phyloP scores from a whole-genome alignment of 1,139 yeast species.

The Trichomonascaceae sp. region DNA sequence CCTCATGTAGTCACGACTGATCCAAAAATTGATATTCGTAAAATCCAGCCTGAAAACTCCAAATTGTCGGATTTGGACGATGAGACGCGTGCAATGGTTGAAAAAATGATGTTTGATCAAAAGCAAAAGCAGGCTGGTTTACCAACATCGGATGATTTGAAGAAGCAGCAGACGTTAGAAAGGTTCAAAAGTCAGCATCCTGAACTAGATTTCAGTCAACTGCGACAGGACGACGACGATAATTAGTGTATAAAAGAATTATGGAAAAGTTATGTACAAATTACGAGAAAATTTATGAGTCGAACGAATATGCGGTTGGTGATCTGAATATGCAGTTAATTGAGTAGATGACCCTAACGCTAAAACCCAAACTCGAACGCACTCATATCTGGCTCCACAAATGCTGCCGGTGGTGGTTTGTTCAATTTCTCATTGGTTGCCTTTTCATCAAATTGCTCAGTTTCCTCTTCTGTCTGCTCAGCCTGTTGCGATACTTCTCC shows the following conservation, averaged over 20 bases:
- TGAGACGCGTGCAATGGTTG: constrained; percentile 41
- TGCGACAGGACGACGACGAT: constrained; percentile 2
- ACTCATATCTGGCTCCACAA: constrained; percentile 77
- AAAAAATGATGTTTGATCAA: constrained; percentile 45
- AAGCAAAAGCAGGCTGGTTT: constrained; percentile 36
- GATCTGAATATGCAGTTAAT: not conserved
- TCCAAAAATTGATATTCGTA: constrained; percentile 38
- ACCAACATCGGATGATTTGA: constrained; percentile 35
- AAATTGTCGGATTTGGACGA: constrained; percentile 38
- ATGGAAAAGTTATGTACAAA: not conserved
- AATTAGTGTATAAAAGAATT: not conserved
- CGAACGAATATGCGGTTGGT: not conserved
- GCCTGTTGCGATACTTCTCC: not conserved
- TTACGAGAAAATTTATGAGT: not conserved
- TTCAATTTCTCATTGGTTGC: constrained; percentile 15
- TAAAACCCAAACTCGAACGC: constrained; percentile 59
- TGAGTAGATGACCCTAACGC: too few species aligned
- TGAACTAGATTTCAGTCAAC: constrained; percentile 36
- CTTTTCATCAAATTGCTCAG: not conserved
- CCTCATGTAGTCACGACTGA: constrained; percentile 40
- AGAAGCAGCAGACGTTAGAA: constrained; percentile 32
- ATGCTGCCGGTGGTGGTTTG: constrained; percentile 50
- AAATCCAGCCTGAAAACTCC: constrained; percentile 39
- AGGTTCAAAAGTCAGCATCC: constrained; percentile 40
- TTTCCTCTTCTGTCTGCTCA: constrained; percentile 7